Percentiles rank a stretch among this genome's conserved stretches.
Conservation (phyloP, 129 eudicot genomes). For the Escallonia rubra region DNA sequence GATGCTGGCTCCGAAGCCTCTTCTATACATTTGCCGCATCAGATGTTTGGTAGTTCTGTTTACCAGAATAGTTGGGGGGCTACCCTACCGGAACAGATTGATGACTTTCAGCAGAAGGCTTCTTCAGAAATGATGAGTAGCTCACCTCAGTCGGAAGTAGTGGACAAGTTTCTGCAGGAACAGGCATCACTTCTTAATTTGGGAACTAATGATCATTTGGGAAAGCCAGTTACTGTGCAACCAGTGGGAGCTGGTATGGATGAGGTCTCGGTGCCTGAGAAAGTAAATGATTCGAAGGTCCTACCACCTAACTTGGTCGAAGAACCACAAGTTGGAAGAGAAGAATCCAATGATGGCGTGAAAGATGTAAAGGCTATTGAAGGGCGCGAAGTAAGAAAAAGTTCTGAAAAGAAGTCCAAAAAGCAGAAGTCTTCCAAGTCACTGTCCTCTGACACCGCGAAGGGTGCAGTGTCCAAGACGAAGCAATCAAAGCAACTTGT, state of each 20-base stretch:
- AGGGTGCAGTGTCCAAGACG: conserved; percentile 34
- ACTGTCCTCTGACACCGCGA: conserved; percentile 50
- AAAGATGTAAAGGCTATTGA: conserved; percentile 48
- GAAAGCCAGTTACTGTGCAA: conserved; percentile 9
- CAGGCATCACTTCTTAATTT: conserved; percentile 10
- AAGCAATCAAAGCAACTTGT: conserved; percentile 49
- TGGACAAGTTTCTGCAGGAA: conserved; percentile 16
- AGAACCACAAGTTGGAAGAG: conserved; percentile 19
- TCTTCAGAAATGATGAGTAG: conserved; percentile 24
- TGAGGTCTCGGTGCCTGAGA: conserved; percentile 14
- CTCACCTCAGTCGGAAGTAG: conserved; percentile 16
- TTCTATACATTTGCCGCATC: conserved; percentile 65
- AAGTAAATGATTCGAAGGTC: conserved; percentile 13
- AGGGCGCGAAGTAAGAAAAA: conserved; percentile 49
- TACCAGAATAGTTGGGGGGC: conserved; percentile 28
- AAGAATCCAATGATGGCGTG: conserved; percentile 1
- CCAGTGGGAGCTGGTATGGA: conserved; percentile 6
- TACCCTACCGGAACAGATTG: conserved; percentile 21
- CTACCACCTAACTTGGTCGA: conserved; percentile 10
- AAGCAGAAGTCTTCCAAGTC: conserved; percentile 72
- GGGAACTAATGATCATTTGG: conserved; percentile 15
- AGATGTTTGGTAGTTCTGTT: conserved; percentile 31
- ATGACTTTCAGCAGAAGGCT: conserved; percentile 9
- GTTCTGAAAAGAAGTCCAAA: conserved; percentile 73
- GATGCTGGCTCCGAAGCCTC: conserved; percentile 29